Percentiles rank a stretch among this genome's conserved stretches.
Evolutionary conservation across 768 basidiomycete genomes (phyloP).

Genomic region (Chalciporus piperatus): DNA sequence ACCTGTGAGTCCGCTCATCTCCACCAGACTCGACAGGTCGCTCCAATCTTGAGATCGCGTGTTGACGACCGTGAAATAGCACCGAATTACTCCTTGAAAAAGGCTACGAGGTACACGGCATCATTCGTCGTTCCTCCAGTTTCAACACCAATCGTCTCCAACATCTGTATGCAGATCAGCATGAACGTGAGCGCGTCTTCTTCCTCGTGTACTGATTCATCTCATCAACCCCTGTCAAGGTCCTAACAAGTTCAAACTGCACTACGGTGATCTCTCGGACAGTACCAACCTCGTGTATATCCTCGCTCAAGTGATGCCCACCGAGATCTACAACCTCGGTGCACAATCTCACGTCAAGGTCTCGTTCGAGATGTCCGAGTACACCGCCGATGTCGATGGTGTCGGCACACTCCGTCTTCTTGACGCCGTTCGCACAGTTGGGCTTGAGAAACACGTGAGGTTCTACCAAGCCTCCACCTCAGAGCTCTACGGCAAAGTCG

Average conservation of each 20-base stretch:
- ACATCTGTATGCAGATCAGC: constrained; percentile 90
- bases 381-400: constrained; percentile 96
- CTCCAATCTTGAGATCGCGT: not conserved
- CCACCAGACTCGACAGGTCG: not conserved
- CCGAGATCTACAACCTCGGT: constrained; percentile 97
- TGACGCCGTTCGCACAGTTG: constrained; percentile 94
- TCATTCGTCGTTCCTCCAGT: constrained; percentile 95
- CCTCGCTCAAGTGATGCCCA: constrained; percentile 90
- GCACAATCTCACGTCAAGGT: constrained; percentile 99
- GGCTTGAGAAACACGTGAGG: constrained; percentile 86
- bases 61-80: constrained; percentile 36
- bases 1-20: constrained; percentile 59
- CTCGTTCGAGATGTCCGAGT: constrained; percentile 99
- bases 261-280: constrained; percentile 93
- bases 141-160: constrained; percentile 97
- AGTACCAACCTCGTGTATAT: constrained; percentile 97
- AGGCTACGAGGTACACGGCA: constrained; percentile 91
- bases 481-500: constrained; percentile 95
- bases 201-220: not conserved
- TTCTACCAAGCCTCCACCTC: constrained; percentile 99
- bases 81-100: constrained; percentile 82
- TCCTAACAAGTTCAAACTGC: constrained; percentile 75
- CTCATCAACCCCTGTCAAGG: constrained; percentile 36
- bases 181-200: constrained; percentile 63
- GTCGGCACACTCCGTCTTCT: constrained; percentile 93